A percentile compares a stretch with the other conserved stretches of the same genome.
Conservation (phyloP, 805 yeast genomes). For the Jamesozyma gamospora region DNA sequence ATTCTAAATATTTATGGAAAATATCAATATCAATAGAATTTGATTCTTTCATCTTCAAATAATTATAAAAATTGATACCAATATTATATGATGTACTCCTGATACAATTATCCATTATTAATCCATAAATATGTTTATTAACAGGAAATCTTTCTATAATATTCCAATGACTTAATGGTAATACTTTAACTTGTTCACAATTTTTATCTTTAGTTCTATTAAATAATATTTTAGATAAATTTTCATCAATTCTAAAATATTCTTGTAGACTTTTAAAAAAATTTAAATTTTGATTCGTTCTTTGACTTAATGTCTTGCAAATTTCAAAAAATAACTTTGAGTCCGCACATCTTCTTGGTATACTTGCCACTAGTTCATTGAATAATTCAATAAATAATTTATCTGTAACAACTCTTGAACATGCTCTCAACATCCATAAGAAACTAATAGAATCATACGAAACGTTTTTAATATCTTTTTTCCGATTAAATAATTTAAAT, state of each 20-base stretch:
- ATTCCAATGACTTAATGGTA: not conserved
- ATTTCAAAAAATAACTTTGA: slow-evolving; percentile 17
- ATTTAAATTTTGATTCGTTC: slow-evolving; percentile 4
- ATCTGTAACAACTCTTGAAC: slow-evolving; percentile 12
- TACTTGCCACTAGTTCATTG: slow-evolving; percentile 10
- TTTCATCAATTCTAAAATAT: slow-evolving; percentile 10
- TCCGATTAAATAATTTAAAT: slow-evolving; percentile 30
- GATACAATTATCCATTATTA: slow-evolving; percentile 13
- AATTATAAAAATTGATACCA: slow-evolving; percentile 13
- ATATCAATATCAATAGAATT: slow-evolving; percentile 15
- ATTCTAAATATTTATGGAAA: slow-evolving; percentile 12
- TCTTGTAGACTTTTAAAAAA: slow-evolving; percentile 8
- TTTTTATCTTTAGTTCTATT: not conserved
- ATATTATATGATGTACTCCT: slow-evolving; percentile 10
- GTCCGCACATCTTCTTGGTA: slow-evolving; percentile 17
- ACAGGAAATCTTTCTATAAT: slow-evolving; percentile 7
- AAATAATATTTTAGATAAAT: not conserved
- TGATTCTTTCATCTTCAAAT: slow-evolving; percentile 1
- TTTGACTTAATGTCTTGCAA: slow-evolving; percentile 14
- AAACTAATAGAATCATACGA: slow-evolving; percentile 19
- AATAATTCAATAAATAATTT: slow-evolving; percentile 12
- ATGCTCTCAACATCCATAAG: slow-evolving; percentile 17
- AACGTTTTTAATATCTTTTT: slow-evolving; percentile 9
- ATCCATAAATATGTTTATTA: slow-evolving; percentile 12
- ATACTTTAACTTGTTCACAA: not conserved